A percentile compares a stretch with the other conserved stretches of the same genome.
Conservation (phyloP, 129 eudicot genomes). For the Arctium minus region DNA sequence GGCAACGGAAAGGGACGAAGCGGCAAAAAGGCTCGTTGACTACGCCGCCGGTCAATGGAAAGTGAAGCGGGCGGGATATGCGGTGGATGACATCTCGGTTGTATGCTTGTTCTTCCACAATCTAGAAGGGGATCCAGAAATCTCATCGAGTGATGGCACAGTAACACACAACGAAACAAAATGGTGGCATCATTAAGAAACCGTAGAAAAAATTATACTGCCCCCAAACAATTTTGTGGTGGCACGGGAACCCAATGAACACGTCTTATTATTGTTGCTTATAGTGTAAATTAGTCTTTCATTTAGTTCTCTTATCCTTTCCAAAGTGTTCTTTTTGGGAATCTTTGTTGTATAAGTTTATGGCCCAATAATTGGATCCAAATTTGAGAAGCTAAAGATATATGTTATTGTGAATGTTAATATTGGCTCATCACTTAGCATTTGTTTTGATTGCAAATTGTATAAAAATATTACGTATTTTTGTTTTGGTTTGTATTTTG, state of each 20-base stretch:
- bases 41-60: slow-evolving; percentile 79
- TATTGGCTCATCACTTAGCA: neutral
- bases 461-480: too few species aligned
- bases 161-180: neutral
- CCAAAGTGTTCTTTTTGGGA: neutral
- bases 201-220: neutral
- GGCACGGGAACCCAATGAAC: neutral
- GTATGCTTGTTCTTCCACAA: slow-evolving; percentile 73
- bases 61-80: slow-evolving; percentile 44
- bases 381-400: neutral
- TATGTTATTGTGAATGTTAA: neutral
- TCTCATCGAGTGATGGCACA: neutral
- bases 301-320: neutral
- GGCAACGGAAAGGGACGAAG: slow-evolving; percentile 50
- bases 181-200: neutral
- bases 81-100: slow-evolving; percentile 81
- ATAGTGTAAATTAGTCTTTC: neutral
- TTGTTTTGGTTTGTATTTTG: neutral
- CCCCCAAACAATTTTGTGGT: neutral
- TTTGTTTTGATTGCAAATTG: neutral
- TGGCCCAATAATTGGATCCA: neutral
- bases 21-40: slow-evolving; percentile 73
- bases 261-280: neutral
- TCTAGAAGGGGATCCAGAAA: neutral
- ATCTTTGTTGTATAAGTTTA: neutral